A percentile compares a stretch with the other conserved stretches of the same genome.
These are phyloP conservation scores for Cicer cuneatum DNA, from an alignment of 306 rosid species.

Conservation along the genomic window DNA sequence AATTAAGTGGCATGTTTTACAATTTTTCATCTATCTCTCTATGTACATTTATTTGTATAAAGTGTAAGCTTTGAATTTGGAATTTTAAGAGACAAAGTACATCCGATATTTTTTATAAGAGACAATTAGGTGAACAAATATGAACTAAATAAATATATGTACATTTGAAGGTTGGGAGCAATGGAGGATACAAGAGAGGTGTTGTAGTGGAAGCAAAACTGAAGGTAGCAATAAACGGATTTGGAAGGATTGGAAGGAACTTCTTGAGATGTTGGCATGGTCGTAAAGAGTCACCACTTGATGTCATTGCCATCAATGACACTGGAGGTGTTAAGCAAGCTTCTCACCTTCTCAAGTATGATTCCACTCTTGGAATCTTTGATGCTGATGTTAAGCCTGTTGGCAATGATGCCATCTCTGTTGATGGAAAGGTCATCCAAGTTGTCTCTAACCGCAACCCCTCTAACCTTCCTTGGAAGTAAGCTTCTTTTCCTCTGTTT, in stretches of 20 bases:
- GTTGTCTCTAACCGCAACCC: conserved; percentile 92
- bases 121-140: no score
- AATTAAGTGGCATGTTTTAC: not conserved
- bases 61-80: no score
- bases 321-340: conserved; percentile 97
- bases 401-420: conserved; percentile 70
- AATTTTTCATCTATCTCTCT: not conserved
- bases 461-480: conserved; percentile 86
- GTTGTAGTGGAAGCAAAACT: conserved; percentile 75
- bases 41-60: not conserved
- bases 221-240: conserved; percentile 94
- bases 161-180: conserved; percentile 61
- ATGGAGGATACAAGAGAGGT: conserved; percentile 65
- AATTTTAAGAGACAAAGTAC: no score
- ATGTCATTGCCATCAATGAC: conserved; percentile 91
- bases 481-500: conserved; percentile 36
- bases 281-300: conserved; percentile 92
- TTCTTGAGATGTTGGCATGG: conserved; percentile 99
- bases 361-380: conserved; percentile 93
- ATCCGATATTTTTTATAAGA: no score
- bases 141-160: not conserved
- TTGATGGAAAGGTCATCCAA: conserved; percentile 87
- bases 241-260: conserved; percentile 95
- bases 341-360: conserved; percentile 98
- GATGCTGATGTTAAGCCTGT: conserved; percentile 91